phyloP scores from a whole-genome alignment of 768 basidiomycete genomes.

The Stropharia rugosoannulata region DNA sequence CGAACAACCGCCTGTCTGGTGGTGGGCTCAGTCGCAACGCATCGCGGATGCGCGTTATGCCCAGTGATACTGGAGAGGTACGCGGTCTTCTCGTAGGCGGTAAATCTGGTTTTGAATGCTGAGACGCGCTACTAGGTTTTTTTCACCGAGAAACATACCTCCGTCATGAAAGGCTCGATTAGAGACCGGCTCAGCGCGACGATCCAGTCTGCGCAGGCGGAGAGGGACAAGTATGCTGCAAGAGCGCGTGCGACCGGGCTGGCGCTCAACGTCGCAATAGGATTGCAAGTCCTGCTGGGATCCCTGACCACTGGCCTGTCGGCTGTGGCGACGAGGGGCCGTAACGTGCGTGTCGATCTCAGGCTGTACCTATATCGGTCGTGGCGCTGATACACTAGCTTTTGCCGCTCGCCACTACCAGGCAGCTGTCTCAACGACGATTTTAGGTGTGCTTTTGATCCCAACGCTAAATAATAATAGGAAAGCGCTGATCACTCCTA shows the following conservation, averaged over 20 bases:
- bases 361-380: neutral
- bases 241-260: constrained; percentile 44
- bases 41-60: neutral
- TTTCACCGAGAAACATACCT: neutral
- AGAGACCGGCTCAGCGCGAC: constrained; percentile 54
- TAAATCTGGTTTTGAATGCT: neutral
- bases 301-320: constrained; percentile 66
- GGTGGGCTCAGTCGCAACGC: neutral
- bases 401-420: constrained; percentile 13
- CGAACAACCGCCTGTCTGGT: neutral
- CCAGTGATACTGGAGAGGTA: neutral
- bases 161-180: constrained; percentile 29
- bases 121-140: neutral
- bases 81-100: neutral
- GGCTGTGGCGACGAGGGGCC: constrained; percentile 38
- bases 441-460: constrained; percentile 29
- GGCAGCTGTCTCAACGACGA: constrained; percentile 34
- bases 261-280: constrained; percentile 48
- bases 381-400: neutral
- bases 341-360: constrained; percentile 30
- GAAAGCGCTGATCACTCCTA: constrained; percentile 13
- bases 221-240: constrained; percentile 41
- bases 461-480: neutral
- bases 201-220: constrained; percentile 39
- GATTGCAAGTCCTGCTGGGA: constrained; percentile 62